phyloP scores from a whole-genome alignment of 768 basidiomycete genomes.

The Leccinum subgranulosum region DNA sequence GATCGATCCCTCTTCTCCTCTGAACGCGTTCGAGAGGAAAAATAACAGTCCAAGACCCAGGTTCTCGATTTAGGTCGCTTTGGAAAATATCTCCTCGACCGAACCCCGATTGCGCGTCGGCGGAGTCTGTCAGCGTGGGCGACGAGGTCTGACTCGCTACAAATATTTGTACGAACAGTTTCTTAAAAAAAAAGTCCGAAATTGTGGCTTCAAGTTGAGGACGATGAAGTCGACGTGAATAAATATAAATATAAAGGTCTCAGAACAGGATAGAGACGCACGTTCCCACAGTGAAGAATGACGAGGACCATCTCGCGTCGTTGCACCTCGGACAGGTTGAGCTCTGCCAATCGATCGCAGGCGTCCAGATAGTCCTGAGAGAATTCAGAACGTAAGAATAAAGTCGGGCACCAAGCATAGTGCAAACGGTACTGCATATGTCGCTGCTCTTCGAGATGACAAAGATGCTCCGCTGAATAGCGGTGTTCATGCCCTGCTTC shows the following conservation, averaged over 20 bases:
- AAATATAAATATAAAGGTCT: not conserved
- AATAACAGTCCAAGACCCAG: constrained; percentile 76
- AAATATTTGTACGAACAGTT: constrained; percentile 64
- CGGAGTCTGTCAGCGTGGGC: constrained; percentile 50
- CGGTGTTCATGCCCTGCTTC: constrained; percentile 98
- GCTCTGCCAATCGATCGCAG: constrained; percentile 80
- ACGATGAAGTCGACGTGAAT: constrained; percentile 77
- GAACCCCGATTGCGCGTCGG: constrained; percentile 50
- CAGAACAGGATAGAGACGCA: constrained; percentile 33
- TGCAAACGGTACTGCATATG: constrained; percentile 43
- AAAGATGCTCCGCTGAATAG: constrained; percentile 87
- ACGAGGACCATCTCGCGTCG: constrained; percentile 96
- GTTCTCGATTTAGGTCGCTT: constrained; percentile 59
- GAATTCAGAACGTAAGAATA: not conserved
- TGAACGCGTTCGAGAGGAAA: constrained; percentile 54
- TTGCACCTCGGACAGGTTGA: constrained; percentile 84
- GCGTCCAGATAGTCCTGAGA: constrained; percentile 90
- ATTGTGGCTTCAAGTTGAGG: constrained; percentile 63
- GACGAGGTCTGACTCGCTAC: constrained; percentile 71
- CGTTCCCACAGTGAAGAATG: constrained; percentile 86
- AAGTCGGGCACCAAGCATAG: not conserved
- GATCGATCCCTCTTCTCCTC: constrained; percentile 43
- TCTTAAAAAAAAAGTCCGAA: too few species aligned
- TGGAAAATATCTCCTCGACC: constrained; percentile 78
- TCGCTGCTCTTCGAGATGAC: constrained; percentile 95